Conservation (phyloP, 345 rosid genomes). For the Capsella bursapastoris region DNA sequence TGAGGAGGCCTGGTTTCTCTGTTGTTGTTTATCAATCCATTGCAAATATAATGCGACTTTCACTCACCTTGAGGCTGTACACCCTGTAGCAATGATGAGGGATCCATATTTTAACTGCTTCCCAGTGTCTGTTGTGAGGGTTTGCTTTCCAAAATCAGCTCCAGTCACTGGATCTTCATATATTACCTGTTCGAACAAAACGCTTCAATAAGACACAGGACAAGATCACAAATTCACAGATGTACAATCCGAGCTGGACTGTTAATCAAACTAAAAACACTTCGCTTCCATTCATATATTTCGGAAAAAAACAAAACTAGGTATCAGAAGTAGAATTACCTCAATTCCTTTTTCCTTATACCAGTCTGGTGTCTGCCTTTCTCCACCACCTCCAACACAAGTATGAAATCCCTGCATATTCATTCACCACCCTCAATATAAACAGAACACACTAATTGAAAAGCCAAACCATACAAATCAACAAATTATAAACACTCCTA, state of each 20-base stretch:
- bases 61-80: slow-evolving; percentile 83
- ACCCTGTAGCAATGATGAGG: slow-evolving; percentile 88
- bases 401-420: slow-evolving; percentile 85
- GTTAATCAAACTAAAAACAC: slow-evolving; percentile 1
- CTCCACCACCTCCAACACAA: slow-evolving; percentile 97
- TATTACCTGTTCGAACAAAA: slow-evolving; percentile 55
- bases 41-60: not conserved
- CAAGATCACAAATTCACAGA: slow-evolving; percentile 5
- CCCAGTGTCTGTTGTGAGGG: slow-evolving; percentile 76
- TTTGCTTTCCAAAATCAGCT: slow-evolving; percentile 83
- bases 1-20: not conserved
- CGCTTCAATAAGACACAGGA: not conserved
- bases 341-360: slow-evolving; percentile 96
- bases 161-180: slow-evolving; percentile 83
- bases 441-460: not conserved
- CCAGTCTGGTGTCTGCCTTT: slow-evolving; percentile 94
- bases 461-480: slow-evolving; percentile 10
- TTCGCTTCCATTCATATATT: slow-evolving; percentile 14
- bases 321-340: slow-evolving; percentile 49
- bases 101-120: slow-evolving; percentile 89
- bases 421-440: slow-evolving; percentile 15
- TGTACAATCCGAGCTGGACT: not conserved
- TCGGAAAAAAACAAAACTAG: slow-evolving; percentile 1
- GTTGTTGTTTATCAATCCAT: not conserved
- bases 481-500: not conserved